Conservation (phyloP, 2,329 filamentous ascomycete genomes). For the Tolypocladium endophyticum region DNA sequence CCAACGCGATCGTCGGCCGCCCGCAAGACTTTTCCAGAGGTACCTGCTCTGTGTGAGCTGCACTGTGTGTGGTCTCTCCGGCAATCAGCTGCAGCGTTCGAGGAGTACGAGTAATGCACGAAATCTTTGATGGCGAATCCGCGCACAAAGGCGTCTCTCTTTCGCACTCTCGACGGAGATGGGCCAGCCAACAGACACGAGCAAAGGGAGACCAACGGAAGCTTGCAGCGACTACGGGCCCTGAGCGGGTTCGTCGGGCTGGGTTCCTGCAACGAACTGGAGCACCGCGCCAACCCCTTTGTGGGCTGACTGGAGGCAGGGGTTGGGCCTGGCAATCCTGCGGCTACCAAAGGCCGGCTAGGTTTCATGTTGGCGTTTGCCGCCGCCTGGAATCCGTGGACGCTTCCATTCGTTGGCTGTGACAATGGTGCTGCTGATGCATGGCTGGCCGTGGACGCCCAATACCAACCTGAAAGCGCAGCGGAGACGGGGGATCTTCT, state of each 20-base stretch:
- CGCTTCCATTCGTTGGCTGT: not conserved
- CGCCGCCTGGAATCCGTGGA: not conserved
- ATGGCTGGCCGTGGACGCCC: not conserved
- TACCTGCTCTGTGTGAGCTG: not conserved
- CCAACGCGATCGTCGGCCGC: not conserved
- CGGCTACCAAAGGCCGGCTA: not conserved
- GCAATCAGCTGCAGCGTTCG: not conserved
- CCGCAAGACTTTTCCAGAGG: not conserved
- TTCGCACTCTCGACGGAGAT: not conserved
- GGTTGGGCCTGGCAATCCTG: not conserved
- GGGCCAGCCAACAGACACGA: not conserved
- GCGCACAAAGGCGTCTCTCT: not conserved
- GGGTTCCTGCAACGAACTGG: not conserved
- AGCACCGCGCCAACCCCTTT: not conserved
- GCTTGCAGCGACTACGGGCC: not conserved
- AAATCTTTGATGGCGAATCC: not conserved
- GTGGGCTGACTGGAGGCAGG: not conserved
- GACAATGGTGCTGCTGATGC: not conserved
- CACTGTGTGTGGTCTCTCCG: not conserved
- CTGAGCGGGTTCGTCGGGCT: not conserved
- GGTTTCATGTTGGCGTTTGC: slow-evolving; percentile 3
- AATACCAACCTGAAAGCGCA: not conserved
- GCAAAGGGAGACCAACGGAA: not conserved
- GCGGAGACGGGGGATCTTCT: not conserved
- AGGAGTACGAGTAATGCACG: not conserved